phyloP scores from a whole-genome alignment of 164 flowering plant genomes.

The Nelumbo lutea region DNA sequence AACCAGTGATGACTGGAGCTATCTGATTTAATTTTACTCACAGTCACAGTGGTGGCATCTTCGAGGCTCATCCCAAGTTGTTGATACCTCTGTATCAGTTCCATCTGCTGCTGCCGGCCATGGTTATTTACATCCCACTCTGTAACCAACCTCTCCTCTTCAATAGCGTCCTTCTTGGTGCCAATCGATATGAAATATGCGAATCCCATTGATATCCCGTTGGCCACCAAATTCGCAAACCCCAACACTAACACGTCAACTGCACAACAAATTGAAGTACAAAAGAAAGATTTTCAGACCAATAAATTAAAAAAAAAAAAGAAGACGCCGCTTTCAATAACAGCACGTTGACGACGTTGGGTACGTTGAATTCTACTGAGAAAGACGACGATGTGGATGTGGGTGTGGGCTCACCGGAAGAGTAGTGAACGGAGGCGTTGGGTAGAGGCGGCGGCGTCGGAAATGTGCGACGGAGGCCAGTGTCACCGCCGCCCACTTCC shows the following conservation, averaged over 20 bases:
- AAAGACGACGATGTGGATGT: not conserved
- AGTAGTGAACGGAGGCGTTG: constrained; percentile 44
- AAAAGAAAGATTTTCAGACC: not conserved
- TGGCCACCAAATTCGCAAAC: constrained; percentile 58
- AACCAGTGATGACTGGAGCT: no score
- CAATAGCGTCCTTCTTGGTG: constrained; percentile 46
- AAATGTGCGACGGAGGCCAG: no score
- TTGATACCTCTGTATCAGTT: constrained; percentile 34
- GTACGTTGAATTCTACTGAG: not conserved
- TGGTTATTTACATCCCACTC: constrained; percentile 38
- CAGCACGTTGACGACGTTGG: no score
- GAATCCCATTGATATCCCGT: constrained; percentile 74
- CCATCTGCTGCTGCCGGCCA: constrained; percentile 13
- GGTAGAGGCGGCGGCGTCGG: not conserved
- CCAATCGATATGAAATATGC: constrained; percentile 49
- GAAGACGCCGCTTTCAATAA: no score
- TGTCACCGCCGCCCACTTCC: no score
- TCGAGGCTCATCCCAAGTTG: constrained; percentile 43
- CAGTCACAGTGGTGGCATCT: constrained; percentile 34
- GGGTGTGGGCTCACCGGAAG: constrained; percentile 35
- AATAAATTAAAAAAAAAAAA: not conserved
- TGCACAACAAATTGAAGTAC: constrained; percentile 1
- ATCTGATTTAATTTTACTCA: constrained; percentile 3
- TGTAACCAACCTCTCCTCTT: constrained; percentile 33
- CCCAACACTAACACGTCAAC: constrained; percentile 56